phyloP scores from a whole-genome alignment of 345 rosid genomes.

The Microthlaspi erraticum region DNA sequence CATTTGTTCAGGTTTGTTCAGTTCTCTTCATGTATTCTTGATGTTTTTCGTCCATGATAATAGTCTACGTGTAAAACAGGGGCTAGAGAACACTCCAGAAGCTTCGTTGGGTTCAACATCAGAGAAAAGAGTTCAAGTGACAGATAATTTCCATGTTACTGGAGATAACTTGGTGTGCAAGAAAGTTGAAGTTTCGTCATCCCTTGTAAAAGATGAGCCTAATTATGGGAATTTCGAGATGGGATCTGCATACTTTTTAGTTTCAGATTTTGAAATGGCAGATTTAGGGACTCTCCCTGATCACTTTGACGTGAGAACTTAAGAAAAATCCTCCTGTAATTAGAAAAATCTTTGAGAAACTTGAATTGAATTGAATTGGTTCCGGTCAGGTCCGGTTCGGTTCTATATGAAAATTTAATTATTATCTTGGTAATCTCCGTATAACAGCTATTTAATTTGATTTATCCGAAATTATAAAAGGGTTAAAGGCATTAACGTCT shows the following conservation, averaged over 20 bases:
- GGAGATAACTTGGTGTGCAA: conserved; percentile 52
- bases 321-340: not conserved
- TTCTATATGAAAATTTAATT: too few species aligned
- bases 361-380: too few species aligned
- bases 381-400: too few species aligned
- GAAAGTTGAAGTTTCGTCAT: conserved; percentile 48
- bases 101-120: conserved; percentile 42
- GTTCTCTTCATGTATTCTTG: conserved; percentile 8
- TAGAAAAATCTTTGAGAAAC: not conserved
- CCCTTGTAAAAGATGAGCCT: conserved; percentile 25
- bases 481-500: too few species aligned
- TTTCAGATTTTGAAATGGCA: conserved; percentile 60
- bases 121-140: conserved; percentile 62
- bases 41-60: not conserved
- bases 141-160: conserved; percentile 39
- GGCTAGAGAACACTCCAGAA: conserved; percentile 34
- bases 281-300: conserved; percentile 76
- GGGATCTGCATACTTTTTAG: conserved; percentile 27
- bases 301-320: conserved; percentile 58
- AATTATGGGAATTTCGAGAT: conserved; percentile 21
- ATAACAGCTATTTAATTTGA: too few species aligned
- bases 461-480: too few species aligned
- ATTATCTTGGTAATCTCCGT: too few species aligned
- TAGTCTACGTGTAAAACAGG: conserved; percentile 43
- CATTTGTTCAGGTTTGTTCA: conserved; percentile 31